Percentiles rank a stretch among this genome's conserved stretches.
Conservation (phyloP, 2,329 filamentous ascomycete genomes). For the Fusarium sororula region DNA sequence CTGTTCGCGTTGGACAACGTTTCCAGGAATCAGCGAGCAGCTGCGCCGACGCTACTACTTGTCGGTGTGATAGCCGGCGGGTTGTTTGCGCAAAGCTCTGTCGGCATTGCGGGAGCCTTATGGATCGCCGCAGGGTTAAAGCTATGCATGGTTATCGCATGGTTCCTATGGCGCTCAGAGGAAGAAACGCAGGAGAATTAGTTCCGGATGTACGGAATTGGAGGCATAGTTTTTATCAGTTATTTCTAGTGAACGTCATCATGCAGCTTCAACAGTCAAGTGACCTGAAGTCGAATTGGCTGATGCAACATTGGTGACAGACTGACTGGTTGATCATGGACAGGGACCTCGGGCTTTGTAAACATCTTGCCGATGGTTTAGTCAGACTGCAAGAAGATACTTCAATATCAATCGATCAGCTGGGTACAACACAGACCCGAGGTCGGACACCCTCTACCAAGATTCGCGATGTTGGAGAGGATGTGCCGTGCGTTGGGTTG, state of each 20-base stretch:
- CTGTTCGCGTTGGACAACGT: slow-evolving; percentile 56
- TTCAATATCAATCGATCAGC: slow-evolving; percentile 10
- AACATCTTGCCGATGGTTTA: slow-evolving; percentile 1
- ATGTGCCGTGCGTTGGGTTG: slow-evolving; percentile 14
- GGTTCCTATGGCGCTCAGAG: slow-evolving; percentile 69
- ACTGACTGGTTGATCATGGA: slow-evolving; percentile 15
- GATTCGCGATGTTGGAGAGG: slow-evolving; percentile 8
- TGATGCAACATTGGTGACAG: slow-evolving; percentile 16
- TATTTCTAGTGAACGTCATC: slow-evolving; percentile 1
- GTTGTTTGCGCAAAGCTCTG: slow-evolving; percentile 53
- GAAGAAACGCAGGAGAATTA: slow-evolving; percentile 37
- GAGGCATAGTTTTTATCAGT: background rate
- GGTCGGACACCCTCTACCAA: slow-evolving; percentile 20
- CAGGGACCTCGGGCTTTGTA: slow-evolving; percentile 16
- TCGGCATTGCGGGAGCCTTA: slow-evolving; percentile 63
- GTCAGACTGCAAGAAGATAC: background rate
- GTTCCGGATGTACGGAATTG: background rate
- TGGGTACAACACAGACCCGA: slow-evolving; percentile 11
- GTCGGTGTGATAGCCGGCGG: slow-evolving; percentile 61
- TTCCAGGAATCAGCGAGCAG: slow-evolving; percentile 60
- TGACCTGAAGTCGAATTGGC: slow-evolving; percentile 17
- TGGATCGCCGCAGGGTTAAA: slow-evolving; percentile 70
- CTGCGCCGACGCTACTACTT: slow-evolving; percentile 59
- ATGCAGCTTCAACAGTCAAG: slow-evolving; percentile 9
- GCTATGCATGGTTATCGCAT: slow-evolving; percentile 62